Conservation (phyloP, 2,329 filamentous ascomycete species). For the Fusarium sp. region DNA sequence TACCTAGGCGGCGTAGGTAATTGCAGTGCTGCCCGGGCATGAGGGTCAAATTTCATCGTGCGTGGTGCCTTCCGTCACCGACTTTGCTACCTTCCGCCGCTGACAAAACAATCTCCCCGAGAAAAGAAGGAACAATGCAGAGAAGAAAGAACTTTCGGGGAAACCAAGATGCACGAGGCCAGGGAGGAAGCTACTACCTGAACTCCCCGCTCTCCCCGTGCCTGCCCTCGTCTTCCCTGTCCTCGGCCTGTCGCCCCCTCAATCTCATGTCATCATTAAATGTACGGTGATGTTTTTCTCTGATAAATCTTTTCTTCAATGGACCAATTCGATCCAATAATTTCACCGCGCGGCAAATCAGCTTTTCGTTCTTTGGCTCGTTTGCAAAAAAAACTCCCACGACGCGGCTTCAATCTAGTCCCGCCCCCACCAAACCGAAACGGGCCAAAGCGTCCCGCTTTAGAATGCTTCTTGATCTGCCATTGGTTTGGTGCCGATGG, state of each 20-base stretch:
- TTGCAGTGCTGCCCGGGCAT: not conserved
- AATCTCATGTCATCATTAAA: not conserved
- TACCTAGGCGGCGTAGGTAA: too few species aligned
- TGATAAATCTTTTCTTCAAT: conserved; percentile 16
- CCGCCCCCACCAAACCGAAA: conserved; percentile 20
- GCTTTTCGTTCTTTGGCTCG: conserved; percentile 1
- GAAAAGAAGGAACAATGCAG: conserved; percentile 17
- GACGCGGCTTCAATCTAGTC: conserved; percentile 2
- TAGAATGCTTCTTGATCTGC: not conserved
- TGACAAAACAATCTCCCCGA: conserved; percentile 20
- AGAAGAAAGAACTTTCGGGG: conserved; percentile 13
- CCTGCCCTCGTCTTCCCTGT: not conserved
- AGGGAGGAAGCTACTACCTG: conserved; percentile 9
- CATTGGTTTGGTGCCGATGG: conserved; percentile 32
- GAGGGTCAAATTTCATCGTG: not conserved
- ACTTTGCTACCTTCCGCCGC: not conserved
- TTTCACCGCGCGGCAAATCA: conserved; percentile 15
- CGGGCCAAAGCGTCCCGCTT: conserved; percentile 23
- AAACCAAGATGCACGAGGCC: not conserved
- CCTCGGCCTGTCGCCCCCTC: not conserved
- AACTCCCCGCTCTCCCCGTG: conserved; percentile 30
- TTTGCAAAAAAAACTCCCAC: conserved; percentile 6
- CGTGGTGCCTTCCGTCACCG: not conserved
- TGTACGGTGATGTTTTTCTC: not conserved
- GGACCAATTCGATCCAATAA: conserved; percentile 15